A percentile compares a stretch with the other conserved stretches of the same genome.
These are phyloP conservation scores for Dissoconium aciculare DNA, from an alignment of 2,329 filamentous ascomycete species.

Conservation along the genomic window DNA sequence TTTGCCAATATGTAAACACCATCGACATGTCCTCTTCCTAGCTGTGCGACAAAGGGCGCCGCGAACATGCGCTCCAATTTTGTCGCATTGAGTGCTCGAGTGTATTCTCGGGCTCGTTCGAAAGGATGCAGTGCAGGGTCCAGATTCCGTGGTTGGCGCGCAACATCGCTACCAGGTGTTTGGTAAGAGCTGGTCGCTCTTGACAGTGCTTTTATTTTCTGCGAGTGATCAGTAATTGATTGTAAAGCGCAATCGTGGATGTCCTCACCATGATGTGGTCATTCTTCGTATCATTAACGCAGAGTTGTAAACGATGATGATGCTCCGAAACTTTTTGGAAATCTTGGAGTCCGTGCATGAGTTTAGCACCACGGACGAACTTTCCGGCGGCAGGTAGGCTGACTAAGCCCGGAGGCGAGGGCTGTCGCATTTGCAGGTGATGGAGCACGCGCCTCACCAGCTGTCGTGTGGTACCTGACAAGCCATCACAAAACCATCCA, in stretches of 20 bases:
- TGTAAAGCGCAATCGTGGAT: no score
- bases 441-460: no score
- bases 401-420: no score
- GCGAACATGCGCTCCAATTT: slow-evolving; percentile 91
- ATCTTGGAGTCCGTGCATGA: background rate
- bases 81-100: slow-evolving; percentile 63
- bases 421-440: no score
- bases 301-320: no score
- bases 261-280: background rate
- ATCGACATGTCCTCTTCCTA: slow-evolving; percentile 84
- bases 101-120: slow-evolving; percentile 77
- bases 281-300: background rate
- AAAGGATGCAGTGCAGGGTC: slow-evolving; percentile 82
- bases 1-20: slow-evolving; percentile 43
- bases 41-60: slow-evolving; percentile 67
- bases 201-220: slow-evolving; percentile 52
- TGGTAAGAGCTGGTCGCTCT: slow-evolving; percentile 50
- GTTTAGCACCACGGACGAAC: no score
- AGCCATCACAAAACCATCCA: no score
- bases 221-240: slow-evolving; percentile 2
- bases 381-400: no score
- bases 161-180: slow-evolving; percentile 49
- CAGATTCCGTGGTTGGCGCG: slow-evolving; percentile 54
- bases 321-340: background rate
- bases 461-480: no score